Percentiles rank a stretch among this genome's conserved stretches.
These are phyloP conservation scores for Leccinum longicurvipes DNA, from an alignment of 768 basidiomycete genomes.

Conservation along the genomic window DNA sequence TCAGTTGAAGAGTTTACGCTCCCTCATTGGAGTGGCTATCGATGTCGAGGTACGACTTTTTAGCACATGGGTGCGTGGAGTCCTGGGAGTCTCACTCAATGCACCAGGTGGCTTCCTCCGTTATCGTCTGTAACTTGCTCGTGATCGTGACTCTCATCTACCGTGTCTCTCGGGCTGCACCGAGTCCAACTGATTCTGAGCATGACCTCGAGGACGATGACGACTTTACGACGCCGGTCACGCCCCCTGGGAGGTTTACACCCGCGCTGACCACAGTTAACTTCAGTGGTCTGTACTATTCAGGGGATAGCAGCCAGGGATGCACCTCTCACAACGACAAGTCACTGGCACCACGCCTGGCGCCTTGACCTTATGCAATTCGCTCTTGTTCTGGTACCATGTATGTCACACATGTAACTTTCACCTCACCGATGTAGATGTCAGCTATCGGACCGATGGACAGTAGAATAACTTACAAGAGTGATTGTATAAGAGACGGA, in stretches of 20 bases:
- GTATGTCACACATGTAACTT: not conserved
- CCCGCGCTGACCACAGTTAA: conserved; percentile 14
- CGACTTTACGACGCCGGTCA: conserved; percentile 7
- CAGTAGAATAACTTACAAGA: not conserved
- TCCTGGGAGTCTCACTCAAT: not conserved
- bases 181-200: not conserved
- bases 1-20: conserved; percentile 7
- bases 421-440: not conserved
- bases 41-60: conserved; percentile 14
- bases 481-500: not conserved
- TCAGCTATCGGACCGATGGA: not conserved
- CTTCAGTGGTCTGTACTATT: not conserved
- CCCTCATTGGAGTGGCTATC: conserved; percentile 7
- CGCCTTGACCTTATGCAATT: not conserved
- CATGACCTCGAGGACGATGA: conserved; percentile 2
- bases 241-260: not conserved
- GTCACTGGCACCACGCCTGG: not conserved
- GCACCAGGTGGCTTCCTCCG: conserved; percentile 11
- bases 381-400: not conserved
- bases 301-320: not conserved
- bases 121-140: conserved; percentile 21
- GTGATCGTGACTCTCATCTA: conserved; percentile 19
- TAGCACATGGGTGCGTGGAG: no score
- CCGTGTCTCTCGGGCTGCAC: conserved; percentile 2
- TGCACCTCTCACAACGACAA: not conserved